A percentile compares a stretch with the other conserved stretches of the same genome.
phyloP scores from a whole-genome alignment of 176 grass and related monocot species.

The Luzula sylvatica region DNA sequence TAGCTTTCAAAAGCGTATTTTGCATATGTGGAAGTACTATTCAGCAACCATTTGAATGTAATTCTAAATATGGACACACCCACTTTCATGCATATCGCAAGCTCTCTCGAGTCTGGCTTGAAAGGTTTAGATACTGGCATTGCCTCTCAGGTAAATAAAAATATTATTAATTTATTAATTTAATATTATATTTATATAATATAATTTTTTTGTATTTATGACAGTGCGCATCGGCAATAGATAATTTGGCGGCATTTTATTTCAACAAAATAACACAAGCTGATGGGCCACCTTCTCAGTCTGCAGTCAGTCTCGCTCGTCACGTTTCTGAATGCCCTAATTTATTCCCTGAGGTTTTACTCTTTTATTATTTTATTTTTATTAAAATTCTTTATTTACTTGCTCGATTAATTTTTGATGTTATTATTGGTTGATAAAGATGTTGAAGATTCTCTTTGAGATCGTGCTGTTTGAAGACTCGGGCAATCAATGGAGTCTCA shows the following conservation, averaged over 20 bases:
- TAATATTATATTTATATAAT: not conserved
- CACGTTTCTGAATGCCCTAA: constrained; percentile 76
- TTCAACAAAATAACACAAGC: constrained; percentile 78
- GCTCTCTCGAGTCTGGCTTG: constrained; percentile 89
- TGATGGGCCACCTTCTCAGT: constrained; percentile 68
- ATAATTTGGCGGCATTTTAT: constrained; percentile 89
- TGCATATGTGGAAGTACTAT: constrained; percentile 90
- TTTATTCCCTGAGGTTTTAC: constrained; percentile 93
- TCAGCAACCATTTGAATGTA: constrained; percentile 86
- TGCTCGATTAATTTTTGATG: constrained; percentile 8
- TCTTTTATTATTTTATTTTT: not conserved
- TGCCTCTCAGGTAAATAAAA: constrained; percentile 66
- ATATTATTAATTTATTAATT: not conserved
- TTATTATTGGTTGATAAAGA: constrained; percentile 32
- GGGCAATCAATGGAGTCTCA: constrained; percentile 99
- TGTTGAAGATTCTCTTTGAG: constrained; percentile 96
- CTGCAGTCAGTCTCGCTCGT: constrained; percentile 74
- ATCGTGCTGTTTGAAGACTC: constrained; percentile 94
- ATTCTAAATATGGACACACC: constrained; percentile 88
- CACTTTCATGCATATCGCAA: constrained; percentile 91
- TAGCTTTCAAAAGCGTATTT: constrained; percentile 96
- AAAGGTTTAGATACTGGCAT: constrained; percentile 96
- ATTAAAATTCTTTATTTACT: constrained; percentile 5
- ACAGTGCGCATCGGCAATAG: constrained; percentile 90
- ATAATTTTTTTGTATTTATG: constrained; percentile 13